A percentile compares a stretch with the other conserved stretches of the same genome.
Conservation (phyloP, 2,329 filamentous ascomycete genomes). For the Pyricularia grisea region DNA sequence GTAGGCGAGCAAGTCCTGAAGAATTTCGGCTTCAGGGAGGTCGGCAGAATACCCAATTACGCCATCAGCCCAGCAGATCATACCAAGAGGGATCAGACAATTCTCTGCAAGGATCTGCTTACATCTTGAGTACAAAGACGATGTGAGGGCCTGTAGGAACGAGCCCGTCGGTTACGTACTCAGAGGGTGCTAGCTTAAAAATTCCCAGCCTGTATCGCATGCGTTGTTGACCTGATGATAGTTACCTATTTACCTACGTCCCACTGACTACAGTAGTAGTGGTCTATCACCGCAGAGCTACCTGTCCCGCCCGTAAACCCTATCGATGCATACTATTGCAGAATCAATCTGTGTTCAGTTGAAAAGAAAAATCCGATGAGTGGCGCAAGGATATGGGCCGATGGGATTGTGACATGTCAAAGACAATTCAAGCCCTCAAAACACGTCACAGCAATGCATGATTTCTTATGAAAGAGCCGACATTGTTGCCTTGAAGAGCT, state of each 20-base stretch:
- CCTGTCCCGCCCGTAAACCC: not conserved
- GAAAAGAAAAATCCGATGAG: too few relatives aligned
- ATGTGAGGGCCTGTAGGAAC: not conserved
- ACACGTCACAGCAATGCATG: not conserved
- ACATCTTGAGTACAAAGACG: not conserved
- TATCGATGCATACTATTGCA: not conserved
- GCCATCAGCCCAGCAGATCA: slow-evolving; percentile 37
- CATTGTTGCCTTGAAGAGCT: not conserved
- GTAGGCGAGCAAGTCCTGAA: slow-evolving; percentile 45
- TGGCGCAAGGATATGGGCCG: too few relatives aligned
- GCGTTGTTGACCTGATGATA: not conserved
- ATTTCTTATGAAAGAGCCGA: not conserved
- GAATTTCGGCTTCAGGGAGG: slow-evolving; percentile 44
- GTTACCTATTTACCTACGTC: not conserved
- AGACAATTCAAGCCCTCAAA: too few relatives aligned
- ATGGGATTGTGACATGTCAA: too few relatives aligned
- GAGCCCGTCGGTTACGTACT: not conserved
- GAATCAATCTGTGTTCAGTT: not conserved
- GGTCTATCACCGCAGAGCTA: not conserved
- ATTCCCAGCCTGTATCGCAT: not conserved
- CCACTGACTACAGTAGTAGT: not conserved
- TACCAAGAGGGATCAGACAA: slow-evolving; percentile 36
- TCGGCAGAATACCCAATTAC: slow-evolving; percentile 46
- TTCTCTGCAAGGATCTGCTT: slow-evolving; percentile 49
- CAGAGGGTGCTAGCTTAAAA: not conserved